These are phyloP conservation scores for Coemansia sp. DNA, from an alignment of 192 early-diverging fungal genomes.

Conservation along the genomic window DNA sequence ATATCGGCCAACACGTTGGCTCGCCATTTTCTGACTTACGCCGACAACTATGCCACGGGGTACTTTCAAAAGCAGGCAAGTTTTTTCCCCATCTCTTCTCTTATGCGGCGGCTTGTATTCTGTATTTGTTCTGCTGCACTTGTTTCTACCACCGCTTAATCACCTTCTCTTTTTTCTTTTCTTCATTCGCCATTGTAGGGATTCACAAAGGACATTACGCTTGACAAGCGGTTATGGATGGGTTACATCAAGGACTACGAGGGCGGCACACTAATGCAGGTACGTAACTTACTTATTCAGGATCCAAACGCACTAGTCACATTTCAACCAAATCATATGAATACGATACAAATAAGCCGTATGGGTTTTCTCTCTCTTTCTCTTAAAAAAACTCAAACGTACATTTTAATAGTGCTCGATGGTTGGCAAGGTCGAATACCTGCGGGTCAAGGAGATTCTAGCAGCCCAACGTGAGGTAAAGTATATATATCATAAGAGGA, in stretches of 20 bases:
- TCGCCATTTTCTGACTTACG: slow-evolving; percentile 93
- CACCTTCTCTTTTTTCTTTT: neutral
- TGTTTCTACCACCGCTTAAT: too few relatives aligned
- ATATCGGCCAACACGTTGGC: slow-evolving; percentile 72
- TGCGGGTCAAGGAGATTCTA: slow-evolving; percentile 70
- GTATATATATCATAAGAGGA: slow-evolving; percentile 12
- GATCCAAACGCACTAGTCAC: neutral
- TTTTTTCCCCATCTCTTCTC: slow-evolving; percentile 6
- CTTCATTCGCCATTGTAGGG: slow-evolving; percentile 54
- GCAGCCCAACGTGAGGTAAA: slow-evolving; percentile 65
- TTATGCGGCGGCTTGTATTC: slow-evolving; percentile 30
- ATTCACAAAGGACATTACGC: slow-evolving; percentile 95
- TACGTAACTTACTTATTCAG: slow-evolving; percentile 10
- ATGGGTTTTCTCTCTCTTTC: too few relatives aligned
- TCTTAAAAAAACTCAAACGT: too few relatives aligned
- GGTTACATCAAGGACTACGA: slow-evolving; percentile 99
- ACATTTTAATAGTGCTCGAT: slow-evolving; percentile 72
- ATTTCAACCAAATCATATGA: neutral
- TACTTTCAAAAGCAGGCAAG: slow-evolving; percentile 94
- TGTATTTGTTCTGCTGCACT: too few relatives aligned
- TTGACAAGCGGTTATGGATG: slow-evolving; percentile 92
- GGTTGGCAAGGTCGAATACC: slow-evolving; percentile 86
- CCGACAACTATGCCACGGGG: slow-evolving; percentile 98
- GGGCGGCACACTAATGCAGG: slow-evolving; percentile 94
- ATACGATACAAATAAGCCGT: neutral